A percentile compares a stretch with the other conserved stretches of the same genome.
Conservation (phyloP, 208 protist genomes). For the Trichomonas tenax region DNA sequence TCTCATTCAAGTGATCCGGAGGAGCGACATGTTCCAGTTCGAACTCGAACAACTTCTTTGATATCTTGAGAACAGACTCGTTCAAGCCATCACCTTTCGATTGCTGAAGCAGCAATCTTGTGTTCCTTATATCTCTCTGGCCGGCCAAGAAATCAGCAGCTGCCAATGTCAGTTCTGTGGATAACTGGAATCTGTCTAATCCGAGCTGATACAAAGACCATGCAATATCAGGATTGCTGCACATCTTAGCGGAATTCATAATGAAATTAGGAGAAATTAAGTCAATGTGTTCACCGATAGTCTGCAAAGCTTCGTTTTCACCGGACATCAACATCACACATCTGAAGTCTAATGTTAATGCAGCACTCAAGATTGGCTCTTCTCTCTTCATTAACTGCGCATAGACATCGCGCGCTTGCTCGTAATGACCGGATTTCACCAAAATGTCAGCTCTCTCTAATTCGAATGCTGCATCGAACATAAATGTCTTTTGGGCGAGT, state of each 20-base stretch:
- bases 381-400: background rate
- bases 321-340: background rate
- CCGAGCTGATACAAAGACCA: background rate
- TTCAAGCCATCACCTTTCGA: background rate
- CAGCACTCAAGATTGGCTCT: background rate
- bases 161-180: background rate
- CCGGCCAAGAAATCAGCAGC: background rate
- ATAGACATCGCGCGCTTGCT: background rate
- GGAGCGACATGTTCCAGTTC: background rate
- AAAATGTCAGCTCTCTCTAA: background rate
- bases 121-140: background rate
- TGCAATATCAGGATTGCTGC: background rate
- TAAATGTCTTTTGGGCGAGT: background rate
- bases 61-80: background rate
- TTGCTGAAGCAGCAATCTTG: background rate
- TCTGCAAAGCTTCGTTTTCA: background rate
- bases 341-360: background rate
- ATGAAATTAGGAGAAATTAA: background rate
- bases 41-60: background rate
- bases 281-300: background rate
- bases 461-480: background rate
- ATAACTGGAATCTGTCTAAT: background rate
- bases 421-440: background rate
- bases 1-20: conserved; percentile 14
- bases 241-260: background rate